Evolutionary conservation across 495 filamentous ascomycete genomes (phyloP).

Genomic region (Aspergillus conjunctus): DNA sequence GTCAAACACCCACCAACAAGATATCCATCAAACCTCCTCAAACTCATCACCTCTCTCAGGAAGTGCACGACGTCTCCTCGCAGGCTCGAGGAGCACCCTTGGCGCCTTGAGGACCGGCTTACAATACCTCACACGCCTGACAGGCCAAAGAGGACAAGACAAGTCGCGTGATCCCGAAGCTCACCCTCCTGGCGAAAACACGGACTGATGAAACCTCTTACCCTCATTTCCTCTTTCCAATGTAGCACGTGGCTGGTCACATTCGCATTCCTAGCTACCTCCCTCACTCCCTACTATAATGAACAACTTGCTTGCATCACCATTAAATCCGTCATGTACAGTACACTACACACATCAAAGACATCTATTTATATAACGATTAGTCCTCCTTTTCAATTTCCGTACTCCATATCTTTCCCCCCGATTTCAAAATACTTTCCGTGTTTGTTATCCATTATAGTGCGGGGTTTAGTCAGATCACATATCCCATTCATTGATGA

Average conservation of each 20-base stretch:
- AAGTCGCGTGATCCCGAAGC: constrained; percentile 21
- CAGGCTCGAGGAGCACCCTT: constrained; percentile 38
- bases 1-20: constrained; percentile 1
- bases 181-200: constrained; percentile 5
- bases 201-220: not conserved
- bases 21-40: constrained; percentile 1
- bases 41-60: not conserved
- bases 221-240: not conserved
- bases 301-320: not conserved
- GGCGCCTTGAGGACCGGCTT: constrained; percentile 35
- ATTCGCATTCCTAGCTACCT: constrained; percentile 1
- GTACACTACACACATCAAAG: constrained; percentile 16
- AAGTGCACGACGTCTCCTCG: constrained; percentile 28
- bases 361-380: not conserved
- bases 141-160: constrained; percentile 24
- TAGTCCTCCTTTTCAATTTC: not conserved
- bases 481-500: no score
- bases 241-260: not conserved
- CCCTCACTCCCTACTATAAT: not conserved
- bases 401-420: not conserved
- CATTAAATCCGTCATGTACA: constrained; percentile 1
- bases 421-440: not conserved
- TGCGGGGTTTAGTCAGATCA: no score
- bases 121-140: constrained; percentile 33
- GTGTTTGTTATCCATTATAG: no score